Conservation (phyloP, 371 early-diverging fungal genomes). For the Lichtheimia ornata region DNA sequence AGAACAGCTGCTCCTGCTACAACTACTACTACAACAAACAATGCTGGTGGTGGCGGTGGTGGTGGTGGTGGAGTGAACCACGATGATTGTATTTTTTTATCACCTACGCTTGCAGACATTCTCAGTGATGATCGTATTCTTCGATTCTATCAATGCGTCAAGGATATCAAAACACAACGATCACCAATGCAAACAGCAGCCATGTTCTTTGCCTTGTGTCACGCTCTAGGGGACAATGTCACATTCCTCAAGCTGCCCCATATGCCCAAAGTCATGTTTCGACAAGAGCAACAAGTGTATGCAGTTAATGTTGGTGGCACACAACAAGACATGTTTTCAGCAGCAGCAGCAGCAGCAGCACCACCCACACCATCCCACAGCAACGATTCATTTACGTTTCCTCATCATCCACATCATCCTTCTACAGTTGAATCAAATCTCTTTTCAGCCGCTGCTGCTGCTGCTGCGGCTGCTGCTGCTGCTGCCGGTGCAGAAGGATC, state of each 20-base stretch:
- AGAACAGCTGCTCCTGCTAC: not conserved
- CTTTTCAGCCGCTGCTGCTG: constrained; percentile 13
- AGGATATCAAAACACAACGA: constrained; percentile 49
- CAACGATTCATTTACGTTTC: not conserved
- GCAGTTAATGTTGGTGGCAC: constrained; percentile 48
- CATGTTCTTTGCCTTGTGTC: constrained; percentile 55
- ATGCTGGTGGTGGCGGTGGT: not conserved
- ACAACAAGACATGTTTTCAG: constrained; percentile 33
- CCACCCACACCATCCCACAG: constrained; percentile 2
- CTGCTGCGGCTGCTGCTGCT: constrained; percentile 17
- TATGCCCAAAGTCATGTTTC: constrained; percentile 50
- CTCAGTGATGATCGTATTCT: constrained; percentile 48
- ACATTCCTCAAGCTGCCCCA: constrained; percentile 49
- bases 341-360: constrained; percentile 7
- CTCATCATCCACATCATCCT: constrained; percentile 10
- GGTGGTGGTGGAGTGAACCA: constrained; percentile 5
- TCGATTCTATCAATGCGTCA: constrained; percentile 52
- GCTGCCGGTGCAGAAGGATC: constrained; percentile 32
- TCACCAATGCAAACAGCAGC: constrained; percentile 44
- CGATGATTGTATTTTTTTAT: constrained; percentile 42
- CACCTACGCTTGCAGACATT: constrained; percentile 48
- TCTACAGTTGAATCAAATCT: constrained; percentile 5
- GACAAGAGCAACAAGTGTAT: constrained; percentile 50
- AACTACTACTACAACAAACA: not conserved
- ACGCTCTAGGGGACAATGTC: constrained; percentile 46